These are phyloP conservation scores for Calonectria henricotiae DNA, from an alignment of 2,329 filamentous ascomycete genomes.

Conservation along the genomic window DNA sequence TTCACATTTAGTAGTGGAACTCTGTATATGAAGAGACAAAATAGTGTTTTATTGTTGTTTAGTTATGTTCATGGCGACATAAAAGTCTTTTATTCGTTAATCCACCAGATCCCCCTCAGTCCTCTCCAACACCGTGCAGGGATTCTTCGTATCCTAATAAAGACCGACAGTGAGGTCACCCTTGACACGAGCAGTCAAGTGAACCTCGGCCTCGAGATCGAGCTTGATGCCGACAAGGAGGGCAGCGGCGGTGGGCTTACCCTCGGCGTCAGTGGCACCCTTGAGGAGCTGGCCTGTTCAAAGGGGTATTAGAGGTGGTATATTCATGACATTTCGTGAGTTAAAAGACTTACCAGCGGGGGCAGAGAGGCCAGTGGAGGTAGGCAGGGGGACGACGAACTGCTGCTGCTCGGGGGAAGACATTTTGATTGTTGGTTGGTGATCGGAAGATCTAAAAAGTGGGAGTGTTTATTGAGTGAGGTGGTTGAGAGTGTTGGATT, in stretches of 20 bases:
- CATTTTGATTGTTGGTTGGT: slow-evolving; percentile 22
- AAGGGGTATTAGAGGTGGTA: not conserved
- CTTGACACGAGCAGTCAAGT: slow-evolving; percentile 23
- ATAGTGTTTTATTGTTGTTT: slow-evolving; percentile 6
- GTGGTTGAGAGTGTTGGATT: slow-evolving; percentile 19
- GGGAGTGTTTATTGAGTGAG: slow-evolving; percentile 11
- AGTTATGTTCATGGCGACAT: slow-evolving; percentile 13
- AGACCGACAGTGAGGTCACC: slow-evolving; percentile 21
- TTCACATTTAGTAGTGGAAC: not conserved
- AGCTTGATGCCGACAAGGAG: slow-evolving; percentile 22
- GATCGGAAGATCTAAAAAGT: slow-evolving; percentile 17
- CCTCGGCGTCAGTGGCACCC: slow-evolving; percentile 9
- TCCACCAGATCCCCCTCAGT: slow-evolving; percentile 2
- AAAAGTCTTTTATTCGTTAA: slow-evolving; percentile 19
- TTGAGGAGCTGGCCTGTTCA: slow-evolving; percentile 17
- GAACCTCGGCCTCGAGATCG: slow-evolving; percentile 16
- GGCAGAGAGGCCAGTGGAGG: slow-evolving; percentile 17
- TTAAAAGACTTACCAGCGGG: slow-evolving; percentile 14
- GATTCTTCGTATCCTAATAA: slow-evolving; percentile 9
- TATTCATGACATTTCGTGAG: not conserved
- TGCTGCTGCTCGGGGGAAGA: slow-evolving; percentile 20
- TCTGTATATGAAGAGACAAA: not conserved
- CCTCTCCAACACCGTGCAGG: not conserved
- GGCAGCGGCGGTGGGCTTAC: slow-evolving; percentile 18
- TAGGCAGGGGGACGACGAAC: slow-evolving; percentile 21